Evolutionary conservation across 805 yeast species (phyloP).

Genomic region (Starmerella davenportii): DNA sequence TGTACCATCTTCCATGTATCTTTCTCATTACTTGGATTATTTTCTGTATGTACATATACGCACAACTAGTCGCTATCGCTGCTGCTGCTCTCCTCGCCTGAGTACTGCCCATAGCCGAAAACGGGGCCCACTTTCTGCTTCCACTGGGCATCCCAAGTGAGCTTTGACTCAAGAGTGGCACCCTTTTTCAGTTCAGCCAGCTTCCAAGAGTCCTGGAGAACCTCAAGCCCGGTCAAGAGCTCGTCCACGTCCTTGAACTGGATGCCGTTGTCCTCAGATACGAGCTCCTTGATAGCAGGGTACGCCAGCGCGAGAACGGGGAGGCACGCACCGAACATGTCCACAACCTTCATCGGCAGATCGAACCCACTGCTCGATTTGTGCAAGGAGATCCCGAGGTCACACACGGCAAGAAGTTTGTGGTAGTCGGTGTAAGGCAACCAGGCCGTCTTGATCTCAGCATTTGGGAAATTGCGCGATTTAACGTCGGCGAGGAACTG

Average conservation of each 20-base stretch:
- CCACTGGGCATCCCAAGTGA: conserved; percentile 73
- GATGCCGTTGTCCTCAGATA: conserved; percentile 53
- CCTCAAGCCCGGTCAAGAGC: conserved; percentile 29
- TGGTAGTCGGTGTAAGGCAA: conserved; percentile 66
- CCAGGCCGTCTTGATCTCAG: conserved; percentile 56
- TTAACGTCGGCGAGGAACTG: conserved; percentile 34
- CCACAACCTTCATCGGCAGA: conserved; percentile 92
- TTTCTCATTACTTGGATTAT: too few relatives aligned
- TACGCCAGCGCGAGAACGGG: conserved; percentile 72
- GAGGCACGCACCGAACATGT: conserved; percentile 87
- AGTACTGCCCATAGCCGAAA: conserved; percentile 23
- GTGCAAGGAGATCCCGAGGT: conserved; percentile 78
- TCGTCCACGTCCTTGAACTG: conserved; percentile 29
- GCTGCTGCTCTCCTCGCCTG: conserved; percentile 16
- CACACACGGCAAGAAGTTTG: conserved; percentile 51
- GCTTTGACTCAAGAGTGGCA: conserved; percentile 50
- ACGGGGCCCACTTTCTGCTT: conserved; percentile 29
- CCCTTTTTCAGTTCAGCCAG: conserved; percentile 37
- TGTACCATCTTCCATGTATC: too few relatives aligned
- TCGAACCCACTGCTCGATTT: conserved; percentile 85
- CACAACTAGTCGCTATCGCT: conserved; percentile 11
- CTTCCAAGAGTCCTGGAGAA: conserved; percentile 20
- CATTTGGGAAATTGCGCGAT: conserved; percentile 28
- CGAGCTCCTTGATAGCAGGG: conserved; percentile 63
- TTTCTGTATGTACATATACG: too few relatives aligned